These are phyloP conservation scores for Astrocystis sublimbata DNA, from an alignment of 495 filamentous ascomycete genomes.

Conservation along the genomic window DNA sequence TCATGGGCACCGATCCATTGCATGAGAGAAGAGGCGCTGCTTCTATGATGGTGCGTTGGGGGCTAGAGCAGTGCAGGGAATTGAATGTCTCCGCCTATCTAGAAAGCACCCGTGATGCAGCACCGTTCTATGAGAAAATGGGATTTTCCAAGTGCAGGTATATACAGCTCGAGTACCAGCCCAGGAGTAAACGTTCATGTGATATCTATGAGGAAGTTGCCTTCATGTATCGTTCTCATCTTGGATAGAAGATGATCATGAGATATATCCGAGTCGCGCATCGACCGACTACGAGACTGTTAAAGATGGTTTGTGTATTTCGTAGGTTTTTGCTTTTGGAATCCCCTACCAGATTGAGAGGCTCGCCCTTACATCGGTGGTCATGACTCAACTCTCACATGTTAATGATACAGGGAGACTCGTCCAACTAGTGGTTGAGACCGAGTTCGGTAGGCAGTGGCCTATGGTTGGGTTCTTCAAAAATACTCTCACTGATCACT, in stretches of 20 bases:
- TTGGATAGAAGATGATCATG: not conserved
- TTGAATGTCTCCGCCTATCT: conserved; percentile 31
- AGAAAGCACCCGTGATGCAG: conserved; percentile 38
- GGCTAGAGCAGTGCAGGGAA: conserved; percentile 23
- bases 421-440: no score
- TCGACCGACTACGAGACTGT: not conserved
- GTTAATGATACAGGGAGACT: no score
- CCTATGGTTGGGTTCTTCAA: no score
- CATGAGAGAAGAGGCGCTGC: conserved; percentile 33
- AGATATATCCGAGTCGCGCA: not conserved
- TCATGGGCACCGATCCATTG: conserved; percentile 35
- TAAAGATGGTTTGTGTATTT: no score
- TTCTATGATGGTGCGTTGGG: conserved; percentile 35
- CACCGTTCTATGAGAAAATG: conserved; percentile 31
- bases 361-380: no score
- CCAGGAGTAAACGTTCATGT: not conserved
- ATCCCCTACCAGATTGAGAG: no score
- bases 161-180: not conserved
- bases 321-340: no score
- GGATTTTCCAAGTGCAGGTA: conserved; percentile 19
- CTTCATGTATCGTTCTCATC: conserved; percentile 14
- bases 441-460: no score
- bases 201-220: conserved; percentile 23
- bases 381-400: no score
- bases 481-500: no score